Percentiles rank a stretch among this genome's conserved stretches.
Evolutionary conservation across 2,329 filamentous ascomycete species (phyloP).

Genomic region (Fusarium mundagurra): DNA sequence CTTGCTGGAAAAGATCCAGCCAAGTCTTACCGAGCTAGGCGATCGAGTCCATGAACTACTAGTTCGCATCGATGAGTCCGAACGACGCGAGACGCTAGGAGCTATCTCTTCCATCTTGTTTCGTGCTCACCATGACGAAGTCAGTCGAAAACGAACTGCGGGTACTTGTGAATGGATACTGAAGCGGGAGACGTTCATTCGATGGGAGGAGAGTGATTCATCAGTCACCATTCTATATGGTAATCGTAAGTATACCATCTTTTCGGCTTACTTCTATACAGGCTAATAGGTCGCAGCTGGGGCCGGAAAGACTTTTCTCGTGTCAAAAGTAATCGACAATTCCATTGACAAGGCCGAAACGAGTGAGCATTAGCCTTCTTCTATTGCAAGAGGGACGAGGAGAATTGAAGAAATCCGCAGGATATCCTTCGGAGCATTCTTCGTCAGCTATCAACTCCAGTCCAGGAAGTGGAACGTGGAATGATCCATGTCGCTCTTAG

Average conservation of each 20-base stretch:
- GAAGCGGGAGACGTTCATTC: fast-evolving
- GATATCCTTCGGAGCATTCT: neutral
- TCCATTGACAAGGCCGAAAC: fast-evolving
- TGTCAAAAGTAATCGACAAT: neutral
- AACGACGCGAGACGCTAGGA: fast-evolving
- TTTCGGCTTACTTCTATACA: too few species aligned
- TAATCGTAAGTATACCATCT: fast-evolving
- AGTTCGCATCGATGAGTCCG: fast-evolving
- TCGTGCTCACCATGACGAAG: fast-evolving
- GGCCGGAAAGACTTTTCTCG: fast-evolving
- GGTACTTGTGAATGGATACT: neutral
- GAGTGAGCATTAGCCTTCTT: fast-evolving
- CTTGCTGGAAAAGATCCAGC: fast-evolving
- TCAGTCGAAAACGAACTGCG: fast-evolving
- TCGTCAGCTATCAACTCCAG: fast-evolving
- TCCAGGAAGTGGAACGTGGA: fast-evolving
- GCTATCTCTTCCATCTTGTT: fast-evolving
- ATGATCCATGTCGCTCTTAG: fast-evolving
- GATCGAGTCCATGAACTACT: fast-evolving
- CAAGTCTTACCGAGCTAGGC: fast-evolving
- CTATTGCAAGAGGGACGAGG: neutral
- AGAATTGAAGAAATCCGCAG: fast-evolving
- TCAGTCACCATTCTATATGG: fast-evolving
- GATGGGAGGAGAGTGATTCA: fast-evolving
- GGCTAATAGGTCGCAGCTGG: neutral